Percentiles rank a stretch among this genome's conserved stretches.
Evolutionary conservation across 176 grass and related monocot genomes (phyloP).

Genomic region (Metroxylon sagu): DNA sequence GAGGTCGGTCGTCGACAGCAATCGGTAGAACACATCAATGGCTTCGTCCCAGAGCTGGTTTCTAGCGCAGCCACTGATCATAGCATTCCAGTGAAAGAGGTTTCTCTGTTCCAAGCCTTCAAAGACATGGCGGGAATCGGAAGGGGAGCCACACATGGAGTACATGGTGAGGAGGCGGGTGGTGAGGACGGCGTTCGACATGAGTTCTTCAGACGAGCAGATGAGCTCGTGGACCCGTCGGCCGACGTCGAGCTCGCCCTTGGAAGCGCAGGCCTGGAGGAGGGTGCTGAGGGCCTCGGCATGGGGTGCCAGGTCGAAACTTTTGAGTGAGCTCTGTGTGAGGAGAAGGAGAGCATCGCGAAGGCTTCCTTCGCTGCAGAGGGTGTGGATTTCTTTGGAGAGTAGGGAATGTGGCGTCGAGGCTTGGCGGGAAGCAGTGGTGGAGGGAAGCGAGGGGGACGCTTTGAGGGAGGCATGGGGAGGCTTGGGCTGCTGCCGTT

Average conservation of each 20-base stretch:
- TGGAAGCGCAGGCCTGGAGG: constrained; percentile 19
- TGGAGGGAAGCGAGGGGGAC: background rate
- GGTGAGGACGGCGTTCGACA: constrained; percentile 29
- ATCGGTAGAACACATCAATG: constrained; percentile 20
- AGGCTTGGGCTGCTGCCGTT: background rate
- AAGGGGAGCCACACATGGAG: constrained; percentile 19
- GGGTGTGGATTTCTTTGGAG: background rate
- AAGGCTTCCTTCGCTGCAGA: constrained; percentile 7
- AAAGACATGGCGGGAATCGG: constrained; percentile 18
- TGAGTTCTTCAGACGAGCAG: constrained; percentile 7
- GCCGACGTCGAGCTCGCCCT: constrained; percentile 16
- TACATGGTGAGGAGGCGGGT: constrained; percentile 46
- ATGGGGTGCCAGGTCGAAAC: background rate
- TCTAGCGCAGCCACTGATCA: constrained; percentile 29
- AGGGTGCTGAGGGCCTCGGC: constrained; percentile 16
- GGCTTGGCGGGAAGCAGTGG: background rate
- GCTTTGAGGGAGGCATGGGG: background rate
- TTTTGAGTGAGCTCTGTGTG: background rate
- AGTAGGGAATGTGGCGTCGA: no score
- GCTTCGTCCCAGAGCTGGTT: constrained; percentile 28
- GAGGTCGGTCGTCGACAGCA: constrained; percentile 19
- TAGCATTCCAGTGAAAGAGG: constrained; percentile 48
- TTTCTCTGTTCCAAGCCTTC: constrained; percentile 15
- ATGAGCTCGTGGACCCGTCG: constrained; percentile 22
- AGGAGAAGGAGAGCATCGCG: constrained; percentile 19